A percentile compares a stretch with the other conserved stretches of the same genome.
phyloP scores from a whole-genome alignment of 1,284 basidiomycete genomes.

The Fomitopsis betulina region DNA sequence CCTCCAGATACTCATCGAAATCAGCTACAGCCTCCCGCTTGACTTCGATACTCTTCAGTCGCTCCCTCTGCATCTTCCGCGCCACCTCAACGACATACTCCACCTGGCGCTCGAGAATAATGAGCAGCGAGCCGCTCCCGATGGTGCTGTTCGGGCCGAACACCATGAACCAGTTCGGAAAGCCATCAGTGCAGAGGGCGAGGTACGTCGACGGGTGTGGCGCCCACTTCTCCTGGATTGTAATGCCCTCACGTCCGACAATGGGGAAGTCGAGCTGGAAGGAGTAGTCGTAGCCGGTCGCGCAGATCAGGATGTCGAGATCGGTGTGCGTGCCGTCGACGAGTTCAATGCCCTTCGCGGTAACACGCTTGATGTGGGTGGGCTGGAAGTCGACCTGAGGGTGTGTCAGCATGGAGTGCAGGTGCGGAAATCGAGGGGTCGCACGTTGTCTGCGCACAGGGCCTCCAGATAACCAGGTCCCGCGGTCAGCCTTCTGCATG shows the following conservation, averaged over 20 bases:
- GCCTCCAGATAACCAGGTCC: constrained; percentile 66
- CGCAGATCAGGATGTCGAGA: constrained; percentile 47
- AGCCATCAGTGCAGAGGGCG: constrained; percentile 48
- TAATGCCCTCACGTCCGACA: constrained; percentile 44
- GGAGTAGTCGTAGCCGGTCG: constrained; percentile 46
- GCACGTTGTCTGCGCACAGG: constrained; percentile 53
- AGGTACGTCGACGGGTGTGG: constrained; percentile 56
- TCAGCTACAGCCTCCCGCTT: constrained; percentile 55
- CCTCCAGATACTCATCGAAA: constrained; percentile 52
- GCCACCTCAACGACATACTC: constrained; percentile 49
- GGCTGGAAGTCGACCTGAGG: constrained; percentile 53
- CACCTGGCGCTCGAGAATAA: constrained; percentile 50
- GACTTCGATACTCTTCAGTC: constrained; percentile 54
- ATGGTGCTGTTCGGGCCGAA: constrained; percentile 53
- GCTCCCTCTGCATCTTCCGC: constrained; percentile 56
- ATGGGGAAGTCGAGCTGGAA: constrained; percentile 48
- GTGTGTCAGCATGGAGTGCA: not conserved
- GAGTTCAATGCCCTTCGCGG: constrained; percentile 50
- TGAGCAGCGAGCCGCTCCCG: constrained; percentile 47
- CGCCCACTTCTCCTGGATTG: constrained; percentile 44
- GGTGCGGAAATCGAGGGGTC: constrained; percentile 7
- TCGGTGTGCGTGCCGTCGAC: constrained; percentile 47
- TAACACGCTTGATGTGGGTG: constrained; percentile 44
- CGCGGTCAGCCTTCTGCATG: constrained; percentile 57
- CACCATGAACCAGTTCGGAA: constrained; percentile 57